Evolutionary conservation across 2,329 filamentous ascomycete species (phyloP).

Genomic region (Chaetomiaceae sp.): DNA sequence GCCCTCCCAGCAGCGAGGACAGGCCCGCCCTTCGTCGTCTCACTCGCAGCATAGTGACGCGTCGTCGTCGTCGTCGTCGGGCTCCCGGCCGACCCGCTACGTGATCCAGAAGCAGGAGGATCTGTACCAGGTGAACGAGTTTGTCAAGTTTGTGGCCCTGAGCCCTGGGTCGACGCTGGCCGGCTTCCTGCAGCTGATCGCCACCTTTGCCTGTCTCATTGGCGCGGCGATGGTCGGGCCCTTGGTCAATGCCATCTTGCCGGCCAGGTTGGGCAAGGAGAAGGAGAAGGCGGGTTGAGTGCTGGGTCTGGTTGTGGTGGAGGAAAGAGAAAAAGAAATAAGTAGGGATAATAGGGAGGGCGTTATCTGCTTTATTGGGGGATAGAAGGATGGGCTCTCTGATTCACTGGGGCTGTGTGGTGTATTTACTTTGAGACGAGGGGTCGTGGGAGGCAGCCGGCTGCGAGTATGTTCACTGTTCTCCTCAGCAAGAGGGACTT

Average conservation of each 20-base stretch:
- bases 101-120: constrained; percentile 76
- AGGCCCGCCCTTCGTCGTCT: not conserved
- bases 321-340: too few species aligned
- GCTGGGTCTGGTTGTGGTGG: too few species aligned
- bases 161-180: constrained; percentile 50
- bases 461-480: too few species aligned
- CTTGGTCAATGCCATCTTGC: constrained; percentile 8
- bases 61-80: not conserved
- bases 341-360: too few species aligned
- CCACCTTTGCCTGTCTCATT: constrained; percentile 59
- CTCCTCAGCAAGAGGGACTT: too few species aligned
- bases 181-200: constrained; percentile 44
- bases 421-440: too few species aligned
- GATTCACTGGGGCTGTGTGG: too few species aligned
- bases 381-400: too few species aligned
- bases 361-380: too few species aligned
- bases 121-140: constrained; percentile 72
- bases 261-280: not conserved
- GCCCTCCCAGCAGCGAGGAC: not conserved
- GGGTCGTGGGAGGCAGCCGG: too few species aligned
- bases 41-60: constrained; percentile 5
- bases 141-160: constrained; percentile 65
- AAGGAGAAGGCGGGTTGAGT: not conserved
- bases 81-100: constrained; percentile 44
- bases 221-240: constrained; percentile 40